phyloP scores from a whole-genome alignment of 2,329 filamentous ascomycete species.

The Colletotrichum higginsianum region DNA sequence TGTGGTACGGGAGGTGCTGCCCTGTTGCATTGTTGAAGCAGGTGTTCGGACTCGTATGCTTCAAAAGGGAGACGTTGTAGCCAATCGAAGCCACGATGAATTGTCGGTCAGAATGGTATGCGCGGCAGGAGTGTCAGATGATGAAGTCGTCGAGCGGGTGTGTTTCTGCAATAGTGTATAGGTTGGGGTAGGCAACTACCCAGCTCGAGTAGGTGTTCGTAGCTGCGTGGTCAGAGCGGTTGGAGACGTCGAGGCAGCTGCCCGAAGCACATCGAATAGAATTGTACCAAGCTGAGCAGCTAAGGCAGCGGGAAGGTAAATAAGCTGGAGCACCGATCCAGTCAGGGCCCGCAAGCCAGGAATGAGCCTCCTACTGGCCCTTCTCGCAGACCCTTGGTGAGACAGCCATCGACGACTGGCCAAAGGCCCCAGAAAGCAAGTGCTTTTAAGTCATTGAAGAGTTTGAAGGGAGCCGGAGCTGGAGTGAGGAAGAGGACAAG shows the following conservation, averaged over 20 bases:
- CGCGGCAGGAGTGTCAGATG: slow-evolving; percentile 40
- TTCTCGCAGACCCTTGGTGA: background rate
- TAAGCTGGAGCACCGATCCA: slow-evolving; percentile 24
- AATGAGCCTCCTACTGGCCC: slow-evolving; percentile 12
- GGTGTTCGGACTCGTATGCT: slow-evolving; percentile 18
- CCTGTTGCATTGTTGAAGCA: slow-evolving; percentile 24
- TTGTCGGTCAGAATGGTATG: slow-evolving; percentile 29
- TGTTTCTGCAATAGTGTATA: slow-evolving; percentile 43
- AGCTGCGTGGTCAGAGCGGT: slow-evolving; percentile 18
- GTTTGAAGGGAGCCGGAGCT: slow-evolving; percentile 4
- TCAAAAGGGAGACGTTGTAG: background rate
- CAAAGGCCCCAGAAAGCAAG: background rate
- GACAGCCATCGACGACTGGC: background rate
- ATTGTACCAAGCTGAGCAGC: slow-evolving; percentile 4
- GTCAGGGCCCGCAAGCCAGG: background rate
- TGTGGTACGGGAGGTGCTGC: slow-evolving; percentile 10
- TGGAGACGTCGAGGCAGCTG: slow-evolving; percentile 23
- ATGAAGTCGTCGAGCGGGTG: slow-evolving; percentile 47
- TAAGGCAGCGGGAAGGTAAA: slow-evolving; percentile 26
- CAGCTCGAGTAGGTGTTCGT: background rate
- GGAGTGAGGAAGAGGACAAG: slow-evolving; percentile 44
- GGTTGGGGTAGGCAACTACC: background rate
- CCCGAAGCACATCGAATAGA: slow-evolving; percentile 16
- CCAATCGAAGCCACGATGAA: slow-evolving; percentile 29
- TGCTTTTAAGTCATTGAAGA: background rate